Evolutionary conservation across 139 green algal species (phyloP).

Genomic region (Axilococcus clingmanii): DNA sequence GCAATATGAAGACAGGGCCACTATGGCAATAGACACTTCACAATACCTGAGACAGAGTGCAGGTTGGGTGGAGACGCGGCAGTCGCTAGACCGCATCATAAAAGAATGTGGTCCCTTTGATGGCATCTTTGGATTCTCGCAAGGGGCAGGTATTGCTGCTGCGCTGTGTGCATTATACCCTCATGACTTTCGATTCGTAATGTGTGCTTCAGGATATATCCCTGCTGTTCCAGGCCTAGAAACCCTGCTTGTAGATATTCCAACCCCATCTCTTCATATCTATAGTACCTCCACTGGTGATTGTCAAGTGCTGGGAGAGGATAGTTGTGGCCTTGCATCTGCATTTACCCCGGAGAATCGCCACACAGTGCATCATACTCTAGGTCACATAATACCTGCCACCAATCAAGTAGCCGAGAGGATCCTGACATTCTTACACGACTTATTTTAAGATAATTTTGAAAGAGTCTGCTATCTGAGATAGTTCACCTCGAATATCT

Average conservation of each 20-base stretch:
- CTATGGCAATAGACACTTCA: conserved; percentile 3
- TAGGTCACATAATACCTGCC: conserved; percentile 27
- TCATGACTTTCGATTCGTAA: conserved; percentile 26
- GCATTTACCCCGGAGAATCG: conserved; percentile 8
- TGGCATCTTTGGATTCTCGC: conserved; percentile 77
- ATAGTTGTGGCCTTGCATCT: conserved; percentile 4
- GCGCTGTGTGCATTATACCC: conserved; percentile 20
- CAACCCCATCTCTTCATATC: conserved; percentile 32
- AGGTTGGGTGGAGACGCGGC: conserved; percentile 48
- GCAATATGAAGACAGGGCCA: neutral
- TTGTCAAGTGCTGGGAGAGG: conserved; percentile 8
- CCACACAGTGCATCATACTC: conserved; percentile 11
- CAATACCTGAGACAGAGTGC: conserved; percentile 47
- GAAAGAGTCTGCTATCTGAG: conserved; percentile 11
- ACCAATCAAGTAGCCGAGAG: neutral
- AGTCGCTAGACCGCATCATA: conserved; percentile 28
- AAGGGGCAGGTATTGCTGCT: conserved; percentile 43
- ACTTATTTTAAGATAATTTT: conserved; percentile 6
- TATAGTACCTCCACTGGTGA: conserved; percentile 11
- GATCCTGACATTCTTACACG: neutral
- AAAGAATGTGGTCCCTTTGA: conserved; percentile 49
- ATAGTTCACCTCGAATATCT: neutral
- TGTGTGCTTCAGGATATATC: conserved; percentile 27
- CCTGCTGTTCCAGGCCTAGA: conserved; percentile 7
- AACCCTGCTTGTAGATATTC: neutral